Evolutionary conservation across 2,329 filamentous ascomycete genomes (phyloP), one percentile per base, ranked within the genome.

Genomic region (Parasarocladium wereldwijsianum): DNA sequence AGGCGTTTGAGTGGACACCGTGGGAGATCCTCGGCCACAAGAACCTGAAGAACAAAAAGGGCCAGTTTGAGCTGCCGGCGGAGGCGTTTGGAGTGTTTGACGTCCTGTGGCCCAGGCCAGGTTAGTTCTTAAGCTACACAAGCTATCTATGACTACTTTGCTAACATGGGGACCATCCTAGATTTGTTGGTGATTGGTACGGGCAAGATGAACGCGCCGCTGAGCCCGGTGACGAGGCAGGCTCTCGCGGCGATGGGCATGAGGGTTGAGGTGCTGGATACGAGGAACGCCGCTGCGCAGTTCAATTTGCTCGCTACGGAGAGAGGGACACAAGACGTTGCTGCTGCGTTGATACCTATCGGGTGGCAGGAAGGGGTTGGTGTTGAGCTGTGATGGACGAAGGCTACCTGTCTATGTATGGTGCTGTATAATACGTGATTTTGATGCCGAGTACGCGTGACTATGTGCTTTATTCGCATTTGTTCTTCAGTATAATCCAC

Each of bases 221-320:
- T 96, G 6, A 82, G 79, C 33, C 80, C 81, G 1, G 65, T 73
- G 41, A 82, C 83, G 24, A 74, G 78, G 41, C 64, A 64, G 34
- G 64, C 74, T 41, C 72, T 98, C 33, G 78, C 76, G 37, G 66
- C 70, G 17, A 54, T 96, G 24, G 90, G 90, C 0, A 80, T 96
- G 41, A 66, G 83, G 34, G 64, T 96, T 5, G 90, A 98, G 46
- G 66, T 94, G 4, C 68, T 87, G 46, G 90, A 96, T 55, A 96
- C 90, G 18, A 66, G 84, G 38, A 96, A 96, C 54, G 90, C 90
- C 7, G 83, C 87, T 2, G 79, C 86, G 19, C 85, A 94, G 51
- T 98, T 90, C 53, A 98, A 98, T 49, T 51, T 98, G 44, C 58
- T 98, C 32, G 87, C 85, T n/a, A 96, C 85, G 12, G 90, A 98